Evolutionary conservation across 176 grass and related monocot genomes (phyloP).

Genomic region (Tillandsia fasciculata): DNA sequence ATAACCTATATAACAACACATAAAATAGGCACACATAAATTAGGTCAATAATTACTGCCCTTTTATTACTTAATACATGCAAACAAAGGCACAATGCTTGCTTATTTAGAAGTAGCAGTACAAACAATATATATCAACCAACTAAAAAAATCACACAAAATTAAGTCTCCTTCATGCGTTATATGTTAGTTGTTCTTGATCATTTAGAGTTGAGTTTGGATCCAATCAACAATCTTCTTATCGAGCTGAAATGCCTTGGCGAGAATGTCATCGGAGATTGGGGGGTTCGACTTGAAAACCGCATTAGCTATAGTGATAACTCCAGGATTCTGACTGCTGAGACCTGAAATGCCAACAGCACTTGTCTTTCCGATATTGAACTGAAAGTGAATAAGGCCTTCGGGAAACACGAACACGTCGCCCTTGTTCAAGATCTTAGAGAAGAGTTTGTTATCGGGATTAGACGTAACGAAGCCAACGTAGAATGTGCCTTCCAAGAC

Average conservation of each 20-base stretch:
- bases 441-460: slow-evolving; percentile 22
- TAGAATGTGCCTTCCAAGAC: slow-evolving; percentile 27
- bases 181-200: too few species aligned
- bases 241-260: slow-evolving; percentile 14
- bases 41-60: too few species aligned
- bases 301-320: neutral
- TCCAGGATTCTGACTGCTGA: slow-evolving; percentile 9
- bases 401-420: slow-evolving; percentile 15
- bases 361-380: neutral
- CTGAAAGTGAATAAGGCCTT: slow-evolving; percentile 18
- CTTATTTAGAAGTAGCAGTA: neutral
- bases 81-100: neutral
- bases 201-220: neutral
- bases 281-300: neutral
- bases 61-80: neutral
- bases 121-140: neutral
- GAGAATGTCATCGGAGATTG: neutral
- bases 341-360: slow-evolving; percentile 1
- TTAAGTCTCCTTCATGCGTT: too few species aligned
- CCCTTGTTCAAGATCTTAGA: slow-evolving; percentile 19
- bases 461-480: slow-evolving; percentile 8
- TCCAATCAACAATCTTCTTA: neutral
- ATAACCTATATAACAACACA: too few species aligned
- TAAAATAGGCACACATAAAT: too few species aligned
- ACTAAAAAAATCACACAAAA: neutral